Evolutionary conservation across 768 basidiomycete species (phyloP).

Genomic region (Wakefieldia striispora): DNA sequence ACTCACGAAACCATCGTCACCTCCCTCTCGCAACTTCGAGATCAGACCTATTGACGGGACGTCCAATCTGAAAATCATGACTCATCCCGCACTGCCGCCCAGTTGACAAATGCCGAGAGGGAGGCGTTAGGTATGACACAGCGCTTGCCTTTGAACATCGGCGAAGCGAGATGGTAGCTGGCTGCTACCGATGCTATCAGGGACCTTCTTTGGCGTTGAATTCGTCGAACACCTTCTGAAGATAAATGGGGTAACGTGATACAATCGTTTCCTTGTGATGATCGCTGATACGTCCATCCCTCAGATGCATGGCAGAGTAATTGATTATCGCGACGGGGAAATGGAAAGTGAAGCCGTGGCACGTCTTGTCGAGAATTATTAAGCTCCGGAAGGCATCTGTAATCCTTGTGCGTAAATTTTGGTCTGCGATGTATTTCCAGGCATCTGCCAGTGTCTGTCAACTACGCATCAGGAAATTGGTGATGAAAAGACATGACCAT

Average conservation of each 20-base stretch:
- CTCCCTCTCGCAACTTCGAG: conserved; percentile 60
- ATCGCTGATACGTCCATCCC: background rate
- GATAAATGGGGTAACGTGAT: conserved; percentile 47
- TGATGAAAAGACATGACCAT: no score
- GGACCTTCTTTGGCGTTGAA: conserved; percentile 42
- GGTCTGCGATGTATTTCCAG: background rate
- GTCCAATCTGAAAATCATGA: conserved; percentile 47
- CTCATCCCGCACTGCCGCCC: conserved; percentile 34
- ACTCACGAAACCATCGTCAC: conserved; percentile 45
- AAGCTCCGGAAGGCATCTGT: background rate
- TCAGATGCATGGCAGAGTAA: conserved; percentile 20
- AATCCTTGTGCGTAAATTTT: background rate
- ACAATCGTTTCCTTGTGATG: background rate
- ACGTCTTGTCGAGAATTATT: conserved; percentile 33
- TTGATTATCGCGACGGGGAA: conserved; percentile 25
- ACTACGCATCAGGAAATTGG: no score
- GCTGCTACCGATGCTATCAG: conserved; percentile 36
- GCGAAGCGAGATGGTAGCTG: conserved; percentile 46
- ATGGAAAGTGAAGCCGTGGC: conserved; percentile 19
- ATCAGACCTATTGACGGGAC: conserved; percentile 61
- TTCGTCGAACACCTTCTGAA: conserved; percentile 45
- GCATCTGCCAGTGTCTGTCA: no score
- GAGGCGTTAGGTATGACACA: conserved; percentile 43
- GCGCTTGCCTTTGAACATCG: conserved; percentile 50
- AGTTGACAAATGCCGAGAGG: conserved; percentile 46